Percentiles rank a stretch among this genome's conserved stretches.
Conservation (phyloP, 495 filamentous ascomycete species). For the Annulohypoxylon nitens region DNA sequence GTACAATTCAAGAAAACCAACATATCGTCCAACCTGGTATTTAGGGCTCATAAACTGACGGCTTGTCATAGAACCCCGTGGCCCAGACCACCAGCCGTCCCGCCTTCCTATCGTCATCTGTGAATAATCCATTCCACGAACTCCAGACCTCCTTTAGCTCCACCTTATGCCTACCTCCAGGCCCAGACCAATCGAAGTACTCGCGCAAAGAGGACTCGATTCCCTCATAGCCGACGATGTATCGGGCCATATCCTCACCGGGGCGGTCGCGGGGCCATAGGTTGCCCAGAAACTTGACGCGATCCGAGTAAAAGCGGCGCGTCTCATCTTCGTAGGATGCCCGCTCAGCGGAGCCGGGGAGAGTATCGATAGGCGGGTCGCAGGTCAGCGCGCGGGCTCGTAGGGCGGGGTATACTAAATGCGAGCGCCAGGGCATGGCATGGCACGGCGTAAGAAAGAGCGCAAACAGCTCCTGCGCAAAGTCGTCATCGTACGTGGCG, state of each 20-base stretch:
- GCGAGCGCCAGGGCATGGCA: constrained; percentile 95
- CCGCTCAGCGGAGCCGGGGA: constrained; percentile 63
- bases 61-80: constrained; percentile 55
- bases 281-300: constrained; percentile 68
- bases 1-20: background rate
- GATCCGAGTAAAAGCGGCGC: constrained; percentile 85
- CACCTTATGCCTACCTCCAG: constrained; percentile 61
- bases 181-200: constrained; percentile 60
- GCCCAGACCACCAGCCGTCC: constrained; percentile 90
- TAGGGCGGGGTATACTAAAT: constrained; percentile 79
- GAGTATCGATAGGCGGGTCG: constrained; percentile 83
- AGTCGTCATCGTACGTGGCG: constrained; percentile 45
- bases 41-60: constrained; percentile 26
- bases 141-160: constrained; percentile 74
- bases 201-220: constrained; percentile 58
- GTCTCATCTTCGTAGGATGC: constrained; percentile 85
- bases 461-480: constrained; percentile 68
- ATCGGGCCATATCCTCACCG: constrained; percentile 64
- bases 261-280: constrained; percentile 57
- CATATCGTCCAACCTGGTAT: background rate
- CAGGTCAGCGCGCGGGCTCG: constrained; percentile 90
- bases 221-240: constrained; percentile 68
- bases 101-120: constrained; percentile 86
- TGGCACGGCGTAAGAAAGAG: constrained; percentile 98
- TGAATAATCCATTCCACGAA: constrained; percentile 82